Base-by-base conservation (phyloP, 805 yeast genomes). In the Kregervanrija fluxuum region DNA sequence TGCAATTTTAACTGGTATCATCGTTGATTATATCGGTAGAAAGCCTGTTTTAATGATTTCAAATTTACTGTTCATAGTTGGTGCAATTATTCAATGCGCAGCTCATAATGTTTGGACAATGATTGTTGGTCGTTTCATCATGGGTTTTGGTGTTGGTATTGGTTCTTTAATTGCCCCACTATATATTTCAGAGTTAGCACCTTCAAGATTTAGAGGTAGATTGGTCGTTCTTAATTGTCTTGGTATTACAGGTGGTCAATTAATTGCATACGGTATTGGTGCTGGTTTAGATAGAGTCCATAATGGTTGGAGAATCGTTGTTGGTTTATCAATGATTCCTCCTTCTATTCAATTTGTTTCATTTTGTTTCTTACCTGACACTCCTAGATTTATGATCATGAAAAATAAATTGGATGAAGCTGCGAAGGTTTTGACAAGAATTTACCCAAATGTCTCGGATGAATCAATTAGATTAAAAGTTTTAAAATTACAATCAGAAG, bases 81-180 rank as follows among this genome's bases (percentile, higher is more conserved):
- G 99, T 48, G 87, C 95, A 15, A 74, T 77, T 37, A 68, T 90
- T 47, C 99, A 91, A 68, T 77, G 93, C 47, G 85, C 82, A 30
- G 79, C 97, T 8, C 76, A 78, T 44, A 70, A 81, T 4, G 82
- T 88, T 48, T 87, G 96, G 95, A 80, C 84, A 38, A 91, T 91
- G 98, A 82, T 87, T 50, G 80, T 69, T 11, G 99, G 98, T 37
- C 76, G 98, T 61, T 82, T 93, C 52, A 71, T 91, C 40, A 85
- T 93, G 83, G 99, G 99, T 13, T 85, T 86, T 64, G 98, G 96
- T 55, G 97, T 91, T 28, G 99, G 99, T 54, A 75, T 86, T 44
- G 98, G 97, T 1, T 89, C 97, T 2, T 70, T 91, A 43, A 83
- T 88, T 45, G 88, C 98, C n/a, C 99, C 99, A 1, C 71, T 91